These are phyloP conservation scores for Aspergillus coremiiformis DNA, from an alignment of 495 filamentous ascomycete species.

Conservation along the genomic window DNA sequence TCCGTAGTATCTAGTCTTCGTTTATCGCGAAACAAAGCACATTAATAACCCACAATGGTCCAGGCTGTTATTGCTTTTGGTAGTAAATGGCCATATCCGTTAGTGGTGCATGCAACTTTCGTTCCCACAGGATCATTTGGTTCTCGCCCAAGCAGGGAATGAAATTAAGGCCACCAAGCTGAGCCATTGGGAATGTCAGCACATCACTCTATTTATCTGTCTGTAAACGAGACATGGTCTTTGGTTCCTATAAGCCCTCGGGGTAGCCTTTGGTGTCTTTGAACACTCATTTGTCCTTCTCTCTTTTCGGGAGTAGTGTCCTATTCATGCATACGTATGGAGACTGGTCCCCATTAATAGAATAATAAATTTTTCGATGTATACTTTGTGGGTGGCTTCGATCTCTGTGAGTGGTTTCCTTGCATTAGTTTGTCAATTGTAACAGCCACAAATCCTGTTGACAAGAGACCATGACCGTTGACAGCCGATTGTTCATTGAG, in stretches of 20 bases:
- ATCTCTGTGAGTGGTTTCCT: constrained; percentile 20
- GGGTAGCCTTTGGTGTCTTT: neutral
- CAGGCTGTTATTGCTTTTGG: neutral
- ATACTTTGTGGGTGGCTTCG: constrained; percentile 1
- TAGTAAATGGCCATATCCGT: neutral
- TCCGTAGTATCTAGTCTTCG: no score
- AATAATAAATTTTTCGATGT: neutral
- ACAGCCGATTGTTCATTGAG: neutral
- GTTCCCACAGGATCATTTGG: neutral
- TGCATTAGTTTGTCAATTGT: constrained; percentile 22
- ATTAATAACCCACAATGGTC: neutral
- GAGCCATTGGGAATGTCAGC: neutral
- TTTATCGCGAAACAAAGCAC: neutral
- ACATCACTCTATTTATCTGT: neutral
- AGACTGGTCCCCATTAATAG: constrained; percentile 2
- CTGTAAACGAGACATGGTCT: neutral
- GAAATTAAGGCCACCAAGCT: neutral
- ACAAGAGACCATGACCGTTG: neutral
- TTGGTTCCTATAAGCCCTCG: neutral
- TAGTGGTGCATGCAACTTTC: neutral
- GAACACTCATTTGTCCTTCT: neutral
- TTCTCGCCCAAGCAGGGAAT: neutral
- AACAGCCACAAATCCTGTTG: constrained; percentile 11
- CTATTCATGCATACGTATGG: constrained; percentile 3
- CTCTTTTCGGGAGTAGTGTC: neutral